A percentile compares a stretch with the other conserved stretches of the same genome.
Conservation (phyloP, 2,329 filamentous ascomycete species). For the Ceratocystis lukuohia region DNA sequence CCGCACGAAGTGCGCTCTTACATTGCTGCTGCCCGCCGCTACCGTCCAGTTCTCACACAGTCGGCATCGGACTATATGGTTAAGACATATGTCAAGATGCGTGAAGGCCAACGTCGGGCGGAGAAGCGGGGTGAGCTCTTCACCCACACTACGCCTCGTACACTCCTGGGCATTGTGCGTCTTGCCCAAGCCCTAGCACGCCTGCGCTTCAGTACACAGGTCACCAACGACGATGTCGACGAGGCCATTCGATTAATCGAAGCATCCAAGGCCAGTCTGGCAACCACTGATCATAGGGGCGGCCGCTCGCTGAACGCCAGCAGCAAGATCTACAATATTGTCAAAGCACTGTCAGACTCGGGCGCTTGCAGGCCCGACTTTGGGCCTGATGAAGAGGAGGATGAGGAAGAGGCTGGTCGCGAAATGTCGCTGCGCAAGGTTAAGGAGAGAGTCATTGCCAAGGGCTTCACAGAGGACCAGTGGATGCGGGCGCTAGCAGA, state of each 20-base stretch:
- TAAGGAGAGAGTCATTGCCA: slow-evolving; percentile 80
- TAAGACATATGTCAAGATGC: slow-evolving; percentile 88
- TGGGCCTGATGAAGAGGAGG: slow-evolving; percentile 54
- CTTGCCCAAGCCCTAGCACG: slow-evolving; percentile 87
- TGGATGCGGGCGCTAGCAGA: slow-evolving; percentile 76
- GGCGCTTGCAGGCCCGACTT: slow-evolving; percentile 76
- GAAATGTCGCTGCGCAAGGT: slow-evolving; percentile 83
- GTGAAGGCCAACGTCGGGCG: slow-evolving; percentile 80
- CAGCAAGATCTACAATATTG: slow-evolving; percentile 88
- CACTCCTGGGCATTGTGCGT: slow-evolving; percentile 81
- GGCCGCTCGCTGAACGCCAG: slow-evolving; percentile 66
- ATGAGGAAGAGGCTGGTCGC: slow-evolving; percentile 37
- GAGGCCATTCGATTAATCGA: slow-evolving; percentile 85
- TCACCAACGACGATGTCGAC: slow-evolving; percentile 86
- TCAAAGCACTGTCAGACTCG: slow-evolving; percentile 73
- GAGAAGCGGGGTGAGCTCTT: slow-evolving; percentile 88
- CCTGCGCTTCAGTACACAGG: slow-evolving; percentile 72
- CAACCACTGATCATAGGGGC: slow-evolving; percentile 44
- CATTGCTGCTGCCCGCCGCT: slow-evolving; percentile 82
- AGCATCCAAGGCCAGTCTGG: slow-evolving; percentile 82
- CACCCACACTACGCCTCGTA: slow-evolving; percentile 85
- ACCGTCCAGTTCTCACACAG: slow-evolving; percentile 72
- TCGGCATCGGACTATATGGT: slow-evolving; percentile 90
- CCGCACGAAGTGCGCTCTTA: slow-evolving; percentile 93
- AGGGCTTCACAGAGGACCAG: slow-evolving; percentile 93